phyloP scores from a whole-genome alignment of 768 basidiomycete genomes.

The Termitomyces bulborhizus region DNA sequence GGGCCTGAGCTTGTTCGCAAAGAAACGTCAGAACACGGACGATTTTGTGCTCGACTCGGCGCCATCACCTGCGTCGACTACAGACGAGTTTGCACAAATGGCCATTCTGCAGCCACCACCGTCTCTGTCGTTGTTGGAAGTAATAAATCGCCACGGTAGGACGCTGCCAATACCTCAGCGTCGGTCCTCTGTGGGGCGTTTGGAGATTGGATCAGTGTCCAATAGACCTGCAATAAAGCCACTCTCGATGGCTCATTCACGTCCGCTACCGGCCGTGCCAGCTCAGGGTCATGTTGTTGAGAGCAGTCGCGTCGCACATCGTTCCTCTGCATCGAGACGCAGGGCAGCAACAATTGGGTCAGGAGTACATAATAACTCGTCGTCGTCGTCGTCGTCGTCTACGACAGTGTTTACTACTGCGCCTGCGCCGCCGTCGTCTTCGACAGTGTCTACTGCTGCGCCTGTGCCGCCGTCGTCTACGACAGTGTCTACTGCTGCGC shows the following conservation, averaged over 20 bases:
- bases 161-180: constrained; percentile 11
- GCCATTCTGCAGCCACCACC: constrained; percentile 16
- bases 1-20: constrained; percentile 21
- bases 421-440: background rate
- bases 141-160: too few relatives aligned
- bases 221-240: constrained; percentile 3
- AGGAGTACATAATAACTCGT: constrained; percentile 12
- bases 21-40: constrained; percentile 16
- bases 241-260: constrained; percentile 4
- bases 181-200: constrained; percentile 19
- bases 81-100: constrained; percentile 17
- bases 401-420: too few relatives aligned
- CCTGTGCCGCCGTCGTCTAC: constrained; percentile 1
- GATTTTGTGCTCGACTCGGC: constrained; percentile 11
- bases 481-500: background rate
- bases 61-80: background rate
- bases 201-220: constrained; percentile 22
- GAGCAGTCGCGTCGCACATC: too few relatives aligned
- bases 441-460: background rate
- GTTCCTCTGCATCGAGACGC: too few relatives aligned
- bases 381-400: constrained; percentile 1
- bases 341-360: constrained; percentile 11
- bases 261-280: constrained; percentile 20
- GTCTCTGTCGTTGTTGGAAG: too few relatives aligned
- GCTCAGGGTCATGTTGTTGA: constrained; percentile 4